Evolutionary conservation across 208 protist species (phyloP), one percentile per base, ranked within the genome.

Genomic region (Leishmania tarentolae): DNA sequence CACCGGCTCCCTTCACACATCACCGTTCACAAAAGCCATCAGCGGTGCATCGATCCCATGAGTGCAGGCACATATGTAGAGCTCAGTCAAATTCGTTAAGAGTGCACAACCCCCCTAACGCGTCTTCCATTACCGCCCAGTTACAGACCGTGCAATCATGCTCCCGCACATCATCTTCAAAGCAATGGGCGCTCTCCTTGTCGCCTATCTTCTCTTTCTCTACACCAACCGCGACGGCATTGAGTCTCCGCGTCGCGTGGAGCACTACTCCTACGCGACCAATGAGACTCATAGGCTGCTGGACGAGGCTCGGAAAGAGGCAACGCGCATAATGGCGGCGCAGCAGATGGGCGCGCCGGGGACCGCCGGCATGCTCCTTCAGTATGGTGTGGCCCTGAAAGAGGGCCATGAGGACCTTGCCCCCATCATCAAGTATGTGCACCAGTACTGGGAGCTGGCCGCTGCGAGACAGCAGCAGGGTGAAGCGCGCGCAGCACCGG

Each of bases 211-310:
- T 75, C 72, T 86, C 46, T 86, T 82, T 24, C 47, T 61, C 19
- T 86, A 79, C 78, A 82, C 78, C 31, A 75, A 79, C 68, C 71
- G 65, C 19, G 73, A 82, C 74, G 78, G 74, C 56, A 79, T 82
- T 37, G 73, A 82, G 28, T 56, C 78, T 19, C 76, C 71, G 7
- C 72, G 66, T n/a, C 82, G 73, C 44, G 57, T 28, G 11, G 17
- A 86, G 52, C 78, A 66, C 31, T 81, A 82, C 73, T 82, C 79
- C 78, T 86, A 76, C 59, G 82, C 76, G 8, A 66, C 82, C 3
- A 86, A 86, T 74, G 78, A 86, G n/a, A 86, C 78, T 0, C 82
- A 86, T 52, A 82, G 79, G 61, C 74, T 86, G 61, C 46, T 88
- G 13, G 80, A 52, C n/a, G 85, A 88, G 85, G 78, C 76, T 15